A percentile compares a stretch with the other conserved stretches of the same genome.
Conservation (phyloP, 345 rosid species). For the Brassica rapa region DNA sequence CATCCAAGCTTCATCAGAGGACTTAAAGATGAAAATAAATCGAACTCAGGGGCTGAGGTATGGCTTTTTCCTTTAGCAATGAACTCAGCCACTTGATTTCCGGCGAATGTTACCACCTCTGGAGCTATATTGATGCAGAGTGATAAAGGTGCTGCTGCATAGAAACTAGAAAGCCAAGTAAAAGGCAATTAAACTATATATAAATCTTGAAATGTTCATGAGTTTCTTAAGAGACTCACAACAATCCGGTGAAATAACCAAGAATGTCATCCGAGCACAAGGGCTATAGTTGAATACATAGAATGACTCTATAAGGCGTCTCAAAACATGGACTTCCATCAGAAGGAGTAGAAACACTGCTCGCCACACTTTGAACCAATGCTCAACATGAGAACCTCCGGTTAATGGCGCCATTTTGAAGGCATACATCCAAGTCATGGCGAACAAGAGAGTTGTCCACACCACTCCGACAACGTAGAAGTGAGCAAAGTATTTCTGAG, state of each 20-base stretch:
- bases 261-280: conserved; percentile 61
- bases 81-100: conserved; percentile 42
- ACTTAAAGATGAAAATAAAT: conserved; percentile 44
- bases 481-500: not conserved
- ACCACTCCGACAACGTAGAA: not conserved
- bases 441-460: not conserved
- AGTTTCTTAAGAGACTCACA: conserved; percentile 39
- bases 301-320: conserved; percentile 65
- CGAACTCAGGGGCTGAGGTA: conserved; percentile 36
- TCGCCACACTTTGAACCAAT: conserved; percentile 51
- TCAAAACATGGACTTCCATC: conserved; percentile 67
- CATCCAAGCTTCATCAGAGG: conserved; percentile 58
- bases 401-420: not conserved
- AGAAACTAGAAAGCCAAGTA: conserved; percentile 47
- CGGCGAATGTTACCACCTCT: conserved; percentile 50
- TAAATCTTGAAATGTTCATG: not conserved
- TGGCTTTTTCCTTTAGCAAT: conserved; percentile 48
- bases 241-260: conserved; percentile 58
- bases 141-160: conserved; percentile 59
- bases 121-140: conserved; percentile 50
- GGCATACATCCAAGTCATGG: not conserved
- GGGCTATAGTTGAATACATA: conserved; percentile 65
- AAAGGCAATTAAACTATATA: not conserved
- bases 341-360: conserved; percentile 62
- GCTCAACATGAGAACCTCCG: conserved; percentile 16